Base-by-base conservation (phyloP, 2,329 filamentous ascomycete genomes). In the Diaporthe citri region DNA sequence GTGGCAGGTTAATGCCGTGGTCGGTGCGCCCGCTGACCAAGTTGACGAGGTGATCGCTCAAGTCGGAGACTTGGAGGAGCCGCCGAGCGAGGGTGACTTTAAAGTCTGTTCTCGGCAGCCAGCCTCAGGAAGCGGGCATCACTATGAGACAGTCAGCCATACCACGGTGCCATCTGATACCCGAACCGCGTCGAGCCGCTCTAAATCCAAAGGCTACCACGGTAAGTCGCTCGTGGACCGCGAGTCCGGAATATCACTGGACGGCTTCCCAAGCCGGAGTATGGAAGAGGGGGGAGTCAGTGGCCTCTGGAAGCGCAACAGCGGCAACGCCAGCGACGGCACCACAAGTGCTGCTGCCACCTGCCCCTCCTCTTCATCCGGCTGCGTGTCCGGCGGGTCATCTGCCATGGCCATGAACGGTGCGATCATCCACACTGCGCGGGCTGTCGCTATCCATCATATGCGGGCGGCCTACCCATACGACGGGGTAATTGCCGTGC, bases 141-240 rank as follows among this genome's bases (percentile, higher is more conserved):
- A 10, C 13, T 1, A n/a, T n/a, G 13, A 13, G 2, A 17, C 7
- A 12, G 36, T 9, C 15, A 25, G 43, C n/a, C 22, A 25, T 7
- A 4, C 13, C 39, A 4, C n/a, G 0, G 5, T 8, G 22, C 3
- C 34, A 41, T 25, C 0, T 43, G 2, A 3, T 8, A 6, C 36
- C 1, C 4, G 6, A 41, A 8, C 36, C 13, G 57, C 39, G 3
- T 12, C 36, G 13, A 13, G 8, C 13, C 22, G 2, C 2, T 6
- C 13, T 13, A 2, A 1, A 17, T 0, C 39, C 9, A n/a, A 22
- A 1, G 0, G 17, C 15, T 17, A 9, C 17, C 25, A 34, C 6
- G 41, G 41, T 48, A 7, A 64, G 60, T 64, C 59, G 39, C 17
- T 69, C 9, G 2, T 9, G 6, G 13, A 28, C 20, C 9, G 34